Evolutionary conservation across 1,284 basidiomycete genomes (phyloP), one percentile per base, ranked within the genome.

Genomic region (Fistulina hepatica): DNA sequence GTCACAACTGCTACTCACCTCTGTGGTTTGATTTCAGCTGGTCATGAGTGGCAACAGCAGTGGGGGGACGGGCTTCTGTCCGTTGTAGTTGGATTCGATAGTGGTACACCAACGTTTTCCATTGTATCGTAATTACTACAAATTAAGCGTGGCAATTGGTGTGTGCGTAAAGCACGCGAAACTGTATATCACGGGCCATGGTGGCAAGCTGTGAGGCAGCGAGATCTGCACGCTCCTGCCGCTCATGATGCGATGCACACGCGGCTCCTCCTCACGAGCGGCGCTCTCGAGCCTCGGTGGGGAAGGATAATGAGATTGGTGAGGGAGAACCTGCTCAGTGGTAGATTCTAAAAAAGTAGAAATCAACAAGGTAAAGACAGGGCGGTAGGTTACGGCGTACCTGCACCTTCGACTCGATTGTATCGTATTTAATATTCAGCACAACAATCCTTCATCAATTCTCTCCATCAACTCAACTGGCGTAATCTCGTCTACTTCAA

Each of bases 401-500:
- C n/a, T n/a, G n/a, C n/a, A n/a, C n/a, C n/a, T n/a, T n/a, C n/a
- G n/a, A n/a, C n/a, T n/a, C n/a, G n/a, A n/a, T n/a, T n/a, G n/a
- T n/a, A n/a, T n/a, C n/a, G n/a, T n/a, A n/a, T n/a, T n/a, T n/a
- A n/a, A n/a, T n/a, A n/a, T n/a, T n/a, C n/a, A n/a, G n/a, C n/a
- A n/a, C 1, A 17, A 8, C 2, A 36, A 37, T 7, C 6, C 28
- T 2, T 34, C 35, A 3, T 11, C 8, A 2, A 41, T 28, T 30
- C 17, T 41, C 15, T 30, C 25, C 10, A 15, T 13, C n/a, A 20
- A 25, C 7, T 37, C 26, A 5, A 36, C 16, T 10, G 33, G 10
- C 3, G 37, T 27, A 20, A 31, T 22, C 46, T 51, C 49, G 22
- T 45, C 33, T 2, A 38, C 26, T n/a, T 47, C 47, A 2, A 17